Evolutionary conservation across 2,329 filamentous ascomycete genomes (phyloP).

Genomic region (Falciphora oryzae): DNA sequence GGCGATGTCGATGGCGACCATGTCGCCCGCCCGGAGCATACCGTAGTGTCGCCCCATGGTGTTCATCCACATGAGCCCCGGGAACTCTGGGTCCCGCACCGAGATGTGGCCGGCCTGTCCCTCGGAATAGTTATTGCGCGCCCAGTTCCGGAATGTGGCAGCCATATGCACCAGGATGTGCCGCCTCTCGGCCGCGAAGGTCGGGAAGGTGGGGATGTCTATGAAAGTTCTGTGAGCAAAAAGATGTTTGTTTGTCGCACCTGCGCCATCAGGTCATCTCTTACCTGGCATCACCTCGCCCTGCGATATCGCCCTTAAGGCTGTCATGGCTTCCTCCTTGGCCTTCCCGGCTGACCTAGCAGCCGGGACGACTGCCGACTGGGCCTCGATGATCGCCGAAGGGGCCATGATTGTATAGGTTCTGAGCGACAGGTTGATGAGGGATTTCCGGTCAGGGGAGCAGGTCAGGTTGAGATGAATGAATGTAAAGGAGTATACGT

Average conservation of each 20-base stretch:
- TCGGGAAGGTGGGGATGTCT: constrained; percentile 16
- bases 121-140: constrained; percentile 58
- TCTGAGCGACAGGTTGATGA: neutral
- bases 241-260: neutral
- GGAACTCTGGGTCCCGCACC: constrained; percentile 59
- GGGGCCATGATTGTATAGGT: constrained; percentile 18
- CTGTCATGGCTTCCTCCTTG: constrained; percentile 16
- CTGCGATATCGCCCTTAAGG: constrained; percentile 23
- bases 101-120: constrained; percentile 60
- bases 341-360: constrained; percentile 11
- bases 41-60: constrained; percentile 62
- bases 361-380: neutral
- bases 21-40: constrained; percentile 59
- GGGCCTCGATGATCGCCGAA: constrained; percentile 14
- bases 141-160: constrained; percentile 60
- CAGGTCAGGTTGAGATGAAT: too few species aligned
- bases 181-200: constrained; percentile 42
- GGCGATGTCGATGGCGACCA: constrained; percentile 56
- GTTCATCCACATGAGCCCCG: constrained; percentile 64
- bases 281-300: constrained; percentile 22
- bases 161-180: constrained; percentile 64
- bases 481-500: neutral
- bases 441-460: neutral
- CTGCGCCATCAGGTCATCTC: neutral
- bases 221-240: neutral